These are phyloP conservation scores for Ricinus communis DNA, from an alignment of 345 rosid genomes.

Conservation along the genomic window DNA sequence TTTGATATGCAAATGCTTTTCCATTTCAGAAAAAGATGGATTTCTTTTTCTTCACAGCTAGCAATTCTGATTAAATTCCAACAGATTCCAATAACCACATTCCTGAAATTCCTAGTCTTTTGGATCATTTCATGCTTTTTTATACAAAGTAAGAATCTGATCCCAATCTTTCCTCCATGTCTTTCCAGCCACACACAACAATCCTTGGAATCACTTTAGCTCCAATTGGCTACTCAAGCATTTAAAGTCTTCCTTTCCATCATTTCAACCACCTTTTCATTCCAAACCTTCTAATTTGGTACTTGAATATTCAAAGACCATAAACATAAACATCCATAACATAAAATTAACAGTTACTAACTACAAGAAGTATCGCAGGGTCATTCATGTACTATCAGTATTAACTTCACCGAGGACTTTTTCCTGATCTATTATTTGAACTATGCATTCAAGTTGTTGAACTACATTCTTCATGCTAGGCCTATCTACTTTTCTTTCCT, in stretches of 20 bases:
- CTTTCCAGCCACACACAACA: constrained; percentile 24
- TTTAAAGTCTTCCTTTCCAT: constrained; percentile 9
- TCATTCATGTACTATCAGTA: constrained; percentile 7
- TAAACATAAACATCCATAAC: background rate
- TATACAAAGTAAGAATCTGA: constrained; percentile 39
- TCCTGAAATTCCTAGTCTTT: constrained; percentile 5
- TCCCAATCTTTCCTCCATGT: constrained; percentile 22
- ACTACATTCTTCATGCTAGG: constrained; percentile 57
- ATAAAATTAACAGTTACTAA: background rate
- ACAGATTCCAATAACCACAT: constrained; percentile 10
- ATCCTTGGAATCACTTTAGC: constrained; percentile 31
- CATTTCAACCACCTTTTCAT: constrained; percentile 19
- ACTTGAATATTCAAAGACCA: constrained; percentile 35
- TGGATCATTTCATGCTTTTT: constrained; percentile 27
- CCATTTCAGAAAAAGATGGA: constrained; percentile 3
- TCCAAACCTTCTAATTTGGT: constrained; percentile 14
- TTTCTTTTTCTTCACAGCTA: constrained; percentile 11
- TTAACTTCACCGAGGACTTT: constrained; percentile 6
- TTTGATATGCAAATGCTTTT: constrained; percentile 17
- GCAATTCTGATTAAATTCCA: constrained; percentile 5
- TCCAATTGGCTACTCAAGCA: constrained; percentile 11
- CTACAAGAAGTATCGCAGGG: background rate
- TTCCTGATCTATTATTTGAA: constrained; percentile 24
- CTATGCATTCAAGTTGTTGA: constrained; percentile 44
- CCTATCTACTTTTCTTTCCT: constrained; percentile 49